Percentiles rank a stretch among this genome's conserved stretches.
Conservation (phyloP, 768 basidiomycete genomes). For the Leccinum obscurum region DNA sequence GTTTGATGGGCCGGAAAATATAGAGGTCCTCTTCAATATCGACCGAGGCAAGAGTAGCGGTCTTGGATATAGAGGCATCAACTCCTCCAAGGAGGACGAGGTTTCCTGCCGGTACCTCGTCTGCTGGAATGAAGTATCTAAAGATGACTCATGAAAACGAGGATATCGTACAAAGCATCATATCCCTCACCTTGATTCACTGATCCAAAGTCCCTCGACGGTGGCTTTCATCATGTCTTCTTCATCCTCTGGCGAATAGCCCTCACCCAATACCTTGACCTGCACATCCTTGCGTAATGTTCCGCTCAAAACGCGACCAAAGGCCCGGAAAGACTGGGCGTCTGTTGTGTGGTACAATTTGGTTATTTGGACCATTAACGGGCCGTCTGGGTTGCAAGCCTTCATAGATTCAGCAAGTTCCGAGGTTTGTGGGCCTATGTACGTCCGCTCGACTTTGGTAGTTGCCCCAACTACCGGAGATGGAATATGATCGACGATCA, state of each 20-base stretch:
- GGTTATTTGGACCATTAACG: conserved; percentile 88
- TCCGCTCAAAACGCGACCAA: conserved; percentile 92
- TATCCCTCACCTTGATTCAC: conserved; percentile 73
- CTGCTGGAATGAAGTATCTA: conserved; percentile 89
- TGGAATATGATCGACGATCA: conserved; percentile 89
- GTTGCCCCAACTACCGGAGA: conserved; percentile 64
- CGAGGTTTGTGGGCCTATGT: conserved; percentile 85
- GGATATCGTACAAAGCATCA: not conserved
- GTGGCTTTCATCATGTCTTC: conserved; percentile 91
- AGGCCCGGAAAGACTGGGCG: conserved; percentile 94
- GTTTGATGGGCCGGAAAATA: conserved; percentile 95
- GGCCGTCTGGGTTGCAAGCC: conserved; percentile 78
- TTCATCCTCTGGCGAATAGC: conserved; percentile 98
- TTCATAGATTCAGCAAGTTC: conserved; percentile 79
- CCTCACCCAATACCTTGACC: conserved; percentile 96
- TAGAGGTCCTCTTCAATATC: conserved; percentile 84
- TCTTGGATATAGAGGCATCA: conserved; percentile 93
- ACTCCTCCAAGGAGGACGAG: conserved; percentile 91
- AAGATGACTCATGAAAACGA: conserved; percentile 4
- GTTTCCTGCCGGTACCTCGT: conserved; percentile 89
- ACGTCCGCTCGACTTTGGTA: conserved; percentile 77
- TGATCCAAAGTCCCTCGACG: conserved; percentile 88
- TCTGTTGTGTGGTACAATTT: conserved; percentile 97
- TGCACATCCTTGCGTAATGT: conserved; percentile 80
- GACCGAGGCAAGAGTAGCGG: conserved; percentile 78